Base-by-base conservation (phyloP, 2,329 filamentous ascomycete species). In the Trichoderma brevicompactum region DNA sequence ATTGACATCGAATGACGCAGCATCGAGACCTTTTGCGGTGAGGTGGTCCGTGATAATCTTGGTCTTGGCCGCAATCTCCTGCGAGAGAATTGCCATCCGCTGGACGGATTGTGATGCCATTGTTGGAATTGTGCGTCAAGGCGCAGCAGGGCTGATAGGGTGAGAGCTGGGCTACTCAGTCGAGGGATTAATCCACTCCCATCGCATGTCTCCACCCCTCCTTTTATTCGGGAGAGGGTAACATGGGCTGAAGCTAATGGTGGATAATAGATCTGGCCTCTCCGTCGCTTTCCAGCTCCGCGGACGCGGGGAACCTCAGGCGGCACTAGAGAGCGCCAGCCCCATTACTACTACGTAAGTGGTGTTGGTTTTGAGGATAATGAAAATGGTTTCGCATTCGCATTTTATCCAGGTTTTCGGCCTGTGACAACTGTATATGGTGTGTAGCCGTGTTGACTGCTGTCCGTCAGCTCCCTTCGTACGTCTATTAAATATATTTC, bases 401-500 rank as follows among this genome's bases (percentile, higher is more conserved):
- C 10, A 10, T 38, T 38, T 53, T 23, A 68, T 64, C 32, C 44
- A 7, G 71, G 71, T 54, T 70, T 71, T 44, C 69, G 66, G 13
- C 66, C 67, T 12, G 40, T 58, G 7, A 69, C 63, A 43, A 68
- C 50, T 36, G 40, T 49, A 41, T 67, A 68, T 68, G 72, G 34
- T 55, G 65, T 65, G 36, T 65, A 66, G 34, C 68, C 70, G 62
- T 66, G 64, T 10, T 64, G 58, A 32, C 50, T 63, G 17, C 34
- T 38, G 36, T 77, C 74, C 66, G 69, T 73, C 68, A 78, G 63
- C 28, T 76, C 74, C 54, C 72, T 75, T 41, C 74, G 72, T 6
- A 76, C 76, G 17, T 72, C 71, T 12, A 74, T 70, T 41, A 78
- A 68, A 28, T 77, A 78, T 0, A 75, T 62, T 36, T 77, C 71